phyloP scores from a whole-genome alignment of 2,329 filamentous ascomycete species.

The Colletotrichum tropicale region DNA sequence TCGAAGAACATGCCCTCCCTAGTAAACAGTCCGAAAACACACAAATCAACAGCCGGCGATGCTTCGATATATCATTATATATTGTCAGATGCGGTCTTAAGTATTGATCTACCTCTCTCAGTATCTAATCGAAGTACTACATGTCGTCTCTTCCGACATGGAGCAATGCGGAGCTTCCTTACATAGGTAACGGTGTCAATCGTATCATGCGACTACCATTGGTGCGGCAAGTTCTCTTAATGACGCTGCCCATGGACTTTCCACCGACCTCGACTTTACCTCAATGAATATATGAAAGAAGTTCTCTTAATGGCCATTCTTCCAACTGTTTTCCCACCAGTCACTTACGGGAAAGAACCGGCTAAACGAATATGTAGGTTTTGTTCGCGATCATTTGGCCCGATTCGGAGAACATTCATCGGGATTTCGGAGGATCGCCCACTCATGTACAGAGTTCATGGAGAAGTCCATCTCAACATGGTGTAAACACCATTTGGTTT shows the following conservation, averaged over 20 bases:
- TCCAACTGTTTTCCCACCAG: background rate
- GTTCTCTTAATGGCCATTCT: too few species aligned
- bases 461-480: background rate
- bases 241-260: background rate
- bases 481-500: background rate
- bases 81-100: too few species aligned
- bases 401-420: background rate
- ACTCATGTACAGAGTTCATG: accelerated
- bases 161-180: too few species aligned
- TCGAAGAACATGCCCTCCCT: background rate
- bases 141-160: too few species aligned
- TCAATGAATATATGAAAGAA: background rate
- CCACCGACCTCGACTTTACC: background rate
- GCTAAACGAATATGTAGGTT: accelerated
- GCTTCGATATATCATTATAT: too few species aligned
- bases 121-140: too few species aligned
- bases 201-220: too few species aligned
- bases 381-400: background rate
- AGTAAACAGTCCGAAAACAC: background rate
- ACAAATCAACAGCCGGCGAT: too few species aligned
- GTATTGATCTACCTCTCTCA: too few species aligned
- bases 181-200: too few species aligned
- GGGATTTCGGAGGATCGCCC: background rate
- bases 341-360: background rate
- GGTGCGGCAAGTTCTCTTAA: too few species aligned